These are phyloP conservation scores for Lachancea cidri DNA, from an alignment of 805 yeast genomes.

Conservation along the genomic window DNA sequence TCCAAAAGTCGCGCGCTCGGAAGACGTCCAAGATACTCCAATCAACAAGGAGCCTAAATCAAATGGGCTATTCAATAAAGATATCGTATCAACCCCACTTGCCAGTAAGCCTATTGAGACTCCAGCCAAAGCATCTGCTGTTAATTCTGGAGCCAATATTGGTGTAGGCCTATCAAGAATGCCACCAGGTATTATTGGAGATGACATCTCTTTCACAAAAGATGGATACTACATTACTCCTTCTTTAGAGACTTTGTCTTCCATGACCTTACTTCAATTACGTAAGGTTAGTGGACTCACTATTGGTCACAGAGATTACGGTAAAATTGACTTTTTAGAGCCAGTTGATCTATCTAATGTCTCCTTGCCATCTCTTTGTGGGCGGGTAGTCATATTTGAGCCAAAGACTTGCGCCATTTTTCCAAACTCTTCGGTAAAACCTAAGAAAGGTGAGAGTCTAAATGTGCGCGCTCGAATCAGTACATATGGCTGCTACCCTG, in stretches of 20 bases:
- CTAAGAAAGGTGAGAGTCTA: conserved; percentile 73
- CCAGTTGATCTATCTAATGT: conserved; percentile 81
- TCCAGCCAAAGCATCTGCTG: conserved; percentile 1
- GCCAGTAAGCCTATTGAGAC: conserved; percentile 2
- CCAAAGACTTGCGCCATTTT: conserved; percentile 61
- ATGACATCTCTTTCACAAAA: conserved; percentile 47
- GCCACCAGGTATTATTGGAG: conserved; percentile 26
- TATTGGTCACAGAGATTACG: conserved; percentile 71
- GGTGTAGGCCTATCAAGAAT: conserved; percentile 2
- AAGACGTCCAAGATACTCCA: conserved; percentile 9
- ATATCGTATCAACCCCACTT: conserved; percentile 5
- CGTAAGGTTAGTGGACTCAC: conserved; percentile 58
- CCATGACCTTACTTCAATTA: conserved; percentile 57
- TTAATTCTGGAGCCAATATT: background rate
- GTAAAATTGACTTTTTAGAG: conserved; percentile 65
- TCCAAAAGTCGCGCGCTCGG: background rate
- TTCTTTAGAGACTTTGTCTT: conserved; percentile 53
- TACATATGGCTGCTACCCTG: conserved; percentile 75
- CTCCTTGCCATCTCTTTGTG: conserved; percentile 58
- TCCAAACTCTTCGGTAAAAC: conserved; percentile 58
- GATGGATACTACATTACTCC: conserved; percentile 91
- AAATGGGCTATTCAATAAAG: conserved; percentile 3
- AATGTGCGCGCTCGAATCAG: conserved; percentile 72
- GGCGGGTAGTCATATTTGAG: conserved; percentile 57
- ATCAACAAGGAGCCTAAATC: background rate